Evolutionary conservation across 371 early-diverging fungal species (phyloP), one percentile per base, ranked within the genome.

Genomic region (Lichtheimia ramosa): DNA sequence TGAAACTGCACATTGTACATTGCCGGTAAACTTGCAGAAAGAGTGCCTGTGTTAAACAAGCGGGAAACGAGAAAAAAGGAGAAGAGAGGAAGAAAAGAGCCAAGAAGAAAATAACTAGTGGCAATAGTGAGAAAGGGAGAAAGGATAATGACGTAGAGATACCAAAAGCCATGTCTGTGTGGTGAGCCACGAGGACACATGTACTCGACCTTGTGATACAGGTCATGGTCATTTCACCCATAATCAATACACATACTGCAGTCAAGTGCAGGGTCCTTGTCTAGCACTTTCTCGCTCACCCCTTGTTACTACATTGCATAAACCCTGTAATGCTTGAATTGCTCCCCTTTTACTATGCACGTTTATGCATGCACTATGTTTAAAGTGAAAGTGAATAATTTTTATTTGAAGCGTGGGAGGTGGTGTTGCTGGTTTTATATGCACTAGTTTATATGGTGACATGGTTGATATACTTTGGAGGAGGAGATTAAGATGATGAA

Each of bases 1-100:
- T 66, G 66, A 48, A 58, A 61, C 43, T 74, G 74, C 53, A 74
- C 64, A 54, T 69, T 73, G 55, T 69, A 66, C 62, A 66, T 56
- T 21, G 55, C 58, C 34, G 48, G 14, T 27, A 15, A 43, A 20
- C 16, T 27, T 13, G 21, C 24, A 39, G 34, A 59, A 42, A 27
- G 25, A 42, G 43, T 46, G 18, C 46, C 46, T 34, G 34, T 34
- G 10, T 34, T 34, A 8, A 34, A 34, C 34, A 34, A 34, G 34
- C 34, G 25, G 50, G 41, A 59, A 41, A 54, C 25, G 54, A 27
- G 48, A 54, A 58, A 34, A 54, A 63, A 48, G 49, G 23, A 52
- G 34, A 63, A 48, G 50, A 25, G 49, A 55, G 42, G 28, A 39
- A 34, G 34, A 51, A 62, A 43, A 40, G 54, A 48, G 40, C 20